Evolutionary conservation across 805 yeast genomes (phyloP).

Genomic region (Starmerella floris): DNA sequence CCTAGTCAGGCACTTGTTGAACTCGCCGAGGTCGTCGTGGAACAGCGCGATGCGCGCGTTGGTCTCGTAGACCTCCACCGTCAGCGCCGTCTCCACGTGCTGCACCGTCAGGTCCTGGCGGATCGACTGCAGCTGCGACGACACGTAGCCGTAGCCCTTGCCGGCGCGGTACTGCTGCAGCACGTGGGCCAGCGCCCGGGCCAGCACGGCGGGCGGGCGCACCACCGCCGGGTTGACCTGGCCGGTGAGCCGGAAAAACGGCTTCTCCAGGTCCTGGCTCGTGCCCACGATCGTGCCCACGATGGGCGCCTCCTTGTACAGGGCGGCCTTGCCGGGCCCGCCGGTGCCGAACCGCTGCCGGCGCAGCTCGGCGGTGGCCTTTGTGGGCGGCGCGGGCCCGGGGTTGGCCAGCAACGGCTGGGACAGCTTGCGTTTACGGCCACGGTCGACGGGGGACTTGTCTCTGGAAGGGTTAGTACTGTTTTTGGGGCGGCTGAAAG

Average conservation of each 20-base stretch:
- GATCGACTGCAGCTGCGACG: slow-evolving; percentile 83
- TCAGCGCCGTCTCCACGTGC: slow-evolving; percentile 62
- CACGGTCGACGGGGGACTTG: too few relatives aligned
- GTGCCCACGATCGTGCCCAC: slow-evolving; percentile 42
- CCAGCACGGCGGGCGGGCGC: slow-evolving; percentile 54
- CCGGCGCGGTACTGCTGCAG: slow-evolving; percentile 40
- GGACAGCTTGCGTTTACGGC: too few relatives aligned
- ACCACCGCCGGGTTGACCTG: slow-evolving; percentile 79
- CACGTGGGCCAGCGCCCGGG: slow-evolving; percentile 43
- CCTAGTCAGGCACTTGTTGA: slow-evolving; percentile 86
- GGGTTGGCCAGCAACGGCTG: too few relatives aligned
- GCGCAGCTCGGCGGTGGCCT: background rate
- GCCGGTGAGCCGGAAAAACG: slow-evolving; percentile 72
- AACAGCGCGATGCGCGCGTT: slow-evolving; percentile 81
- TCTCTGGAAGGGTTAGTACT: too few relatives aligned
- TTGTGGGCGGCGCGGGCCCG: background rate
- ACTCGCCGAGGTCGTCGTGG: slow-evolving; percentile 79
- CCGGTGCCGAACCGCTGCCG: background rate
- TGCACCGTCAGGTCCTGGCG: slow-evolving; percentile 92
- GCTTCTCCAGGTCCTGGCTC: slow-evolving; percentile 54
- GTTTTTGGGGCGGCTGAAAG: background rate
- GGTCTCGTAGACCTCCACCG: slow-evolving; percentile 66
- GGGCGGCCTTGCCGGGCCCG: background rate
- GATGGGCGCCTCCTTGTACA: slow-evolving; percentile 10
- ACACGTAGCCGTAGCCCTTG: slow-evolving; percentile 54